Evolutionary conservation across 306 rosid genomes (phyloP).

Genomic region (Vachellia pachyceras): DNA sequence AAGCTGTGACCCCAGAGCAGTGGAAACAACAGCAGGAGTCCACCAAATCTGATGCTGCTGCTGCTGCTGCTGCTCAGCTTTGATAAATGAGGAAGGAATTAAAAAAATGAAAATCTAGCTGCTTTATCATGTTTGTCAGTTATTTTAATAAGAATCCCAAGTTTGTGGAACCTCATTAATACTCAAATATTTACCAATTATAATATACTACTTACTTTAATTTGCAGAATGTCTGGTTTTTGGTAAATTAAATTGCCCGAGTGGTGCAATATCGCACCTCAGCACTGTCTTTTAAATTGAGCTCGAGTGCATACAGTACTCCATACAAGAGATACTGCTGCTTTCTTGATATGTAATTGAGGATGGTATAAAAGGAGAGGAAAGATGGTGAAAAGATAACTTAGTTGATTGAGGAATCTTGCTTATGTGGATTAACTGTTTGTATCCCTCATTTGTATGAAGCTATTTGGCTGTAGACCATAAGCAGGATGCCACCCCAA

Average conservation of each 20-base stretch:
- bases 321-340: neutral
- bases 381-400: neutral
- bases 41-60: conserved; percentile 58
- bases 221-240: neutral
- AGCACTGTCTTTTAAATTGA: neutral
- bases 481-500: neutral
- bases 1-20: conserved; percentile 88
- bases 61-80: conserved; percentile 43
- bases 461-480: neutral
- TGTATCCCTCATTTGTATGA: neutral
- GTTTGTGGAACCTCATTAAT: conserved; percentile 1
- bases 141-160: conserved; percentile 32
- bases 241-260: neutral
- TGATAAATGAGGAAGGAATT: neutral
- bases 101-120: conserved; percentile 11
- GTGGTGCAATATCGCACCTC: neutral
- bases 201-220: conserved; percentile 19
- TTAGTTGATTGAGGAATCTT: neutral
- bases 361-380: neutral
- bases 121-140: conserved; percentile 45
- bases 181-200: neutral
- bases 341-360: neutral
- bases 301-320: neutral
- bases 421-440: neutral
- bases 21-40: conserved; percentile 85